These are phyloP conservation scores for Triticum turgidum DNA, from an alignment of 176 grass and related monocot genomes.

Conservation along the genomic window DNA sequence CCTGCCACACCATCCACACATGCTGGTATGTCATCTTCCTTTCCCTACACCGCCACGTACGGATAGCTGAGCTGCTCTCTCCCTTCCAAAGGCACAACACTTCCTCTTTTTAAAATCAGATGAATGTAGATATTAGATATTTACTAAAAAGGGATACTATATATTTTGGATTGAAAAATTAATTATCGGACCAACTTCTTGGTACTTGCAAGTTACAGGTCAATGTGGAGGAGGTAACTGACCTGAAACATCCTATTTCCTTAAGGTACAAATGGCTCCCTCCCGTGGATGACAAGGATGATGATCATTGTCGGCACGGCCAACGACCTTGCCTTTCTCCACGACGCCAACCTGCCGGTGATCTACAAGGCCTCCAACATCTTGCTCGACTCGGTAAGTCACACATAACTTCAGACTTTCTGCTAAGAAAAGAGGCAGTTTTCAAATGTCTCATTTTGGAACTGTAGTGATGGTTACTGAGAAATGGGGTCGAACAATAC, in stretches of 20 bases:
- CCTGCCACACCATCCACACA: too few relatives aligned
- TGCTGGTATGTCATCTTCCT: too few relatives aligned
- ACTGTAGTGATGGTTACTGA: too few relatives aligned
- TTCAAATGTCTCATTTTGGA: too few relatives aligned
- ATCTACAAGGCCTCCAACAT: constrained; percentile 87
- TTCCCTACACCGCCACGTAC: too few relatives aligned
- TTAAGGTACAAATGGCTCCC: neutral
- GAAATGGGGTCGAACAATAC: too few relatives aligned
- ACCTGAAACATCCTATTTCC: neutral
- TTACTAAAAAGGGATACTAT: too few relatives aligned
- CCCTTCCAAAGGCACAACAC: neutral
- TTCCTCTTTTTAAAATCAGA: neutral
- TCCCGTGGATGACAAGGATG: constrained; percentile 64
- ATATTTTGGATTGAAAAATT: neutral
- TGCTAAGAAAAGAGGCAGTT: too few relatives aligned
- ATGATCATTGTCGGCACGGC: constrained; percentile 51
- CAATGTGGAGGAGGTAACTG: constrained; percentile 37
- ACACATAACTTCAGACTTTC: too few relatives aligned
- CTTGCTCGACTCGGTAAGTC: neutral
- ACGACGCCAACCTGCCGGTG: constrained; percentile 45
- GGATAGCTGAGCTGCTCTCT: constrained; percentile 11
- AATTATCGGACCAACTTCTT: neutral
- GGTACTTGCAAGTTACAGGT: neutral
- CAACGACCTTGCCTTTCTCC: constrained; percentile 72
- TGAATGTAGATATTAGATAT: neutral